phyloP scores from a whole-genome alignment of 257 asterid genomes.

The Jaltomata sinuosa region DNA sequence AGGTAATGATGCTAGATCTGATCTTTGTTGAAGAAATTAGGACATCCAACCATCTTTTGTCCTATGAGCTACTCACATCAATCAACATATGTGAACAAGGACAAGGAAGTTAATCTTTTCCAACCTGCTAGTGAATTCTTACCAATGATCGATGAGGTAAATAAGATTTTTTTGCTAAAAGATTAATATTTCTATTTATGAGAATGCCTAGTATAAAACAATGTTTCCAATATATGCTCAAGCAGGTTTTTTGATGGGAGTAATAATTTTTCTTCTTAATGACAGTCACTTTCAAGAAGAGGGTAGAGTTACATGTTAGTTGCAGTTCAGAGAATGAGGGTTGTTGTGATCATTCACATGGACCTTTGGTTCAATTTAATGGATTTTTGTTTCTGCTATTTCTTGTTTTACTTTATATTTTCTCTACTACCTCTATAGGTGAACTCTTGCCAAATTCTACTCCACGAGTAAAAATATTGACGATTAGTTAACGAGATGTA shows the following conservation, averaged over 20 bases:
- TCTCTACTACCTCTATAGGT: no score
- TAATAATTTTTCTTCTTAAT: no score
- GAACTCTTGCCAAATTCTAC: no score
- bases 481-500: no score
- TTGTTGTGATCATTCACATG: no score
- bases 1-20: conserved; percentile 29
- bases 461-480: no score
- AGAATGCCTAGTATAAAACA: not conserved
- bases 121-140: conserved; percentile 93
- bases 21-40: not conserved
- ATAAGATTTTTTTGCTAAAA: not conserved
- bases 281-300: no score
- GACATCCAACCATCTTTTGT: not conserved
- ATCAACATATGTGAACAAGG: conserved; percentile 28
- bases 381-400: no score
- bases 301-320: no score
- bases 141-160: conserved; percentile 80
- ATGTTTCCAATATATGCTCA: conserved; percentile 1
- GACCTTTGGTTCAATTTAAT: no score
- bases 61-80: not conserved
- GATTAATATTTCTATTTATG: not conserved
- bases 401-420: no score
- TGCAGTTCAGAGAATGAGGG: no score
- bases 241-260: conserved; percentile 55
- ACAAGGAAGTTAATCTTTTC: conserved; percentile 75